These are phyloP conservation scores for Trifolium dubium DNA, from an alignment of 306 rosid genomes.

Conservation along the genomic window DNA sequence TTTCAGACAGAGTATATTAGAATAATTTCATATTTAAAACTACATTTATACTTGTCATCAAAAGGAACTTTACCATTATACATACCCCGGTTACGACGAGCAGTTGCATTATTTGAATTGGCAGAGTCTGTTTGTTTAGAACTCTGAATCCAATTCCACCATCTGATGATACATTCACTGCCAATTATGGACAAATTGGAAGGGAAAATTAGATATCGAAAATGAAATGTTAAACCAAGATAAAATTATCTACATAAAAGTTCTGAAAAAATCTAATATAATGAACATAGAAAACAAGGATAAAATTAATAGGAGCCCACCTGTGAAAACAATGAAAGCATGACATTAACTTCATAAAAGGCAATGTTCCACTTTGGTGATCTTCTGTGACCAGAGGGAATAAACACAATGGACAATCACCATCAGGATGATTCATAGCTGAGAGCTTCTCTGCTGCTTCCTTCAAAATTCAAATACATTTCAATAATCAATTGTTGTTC, in stretches of 20 bases:
- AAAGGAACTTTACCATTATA: constrained; percentile 42
- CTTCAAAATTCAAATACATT: constrained; percentile 61
- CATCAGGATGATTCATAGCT: constrained; percentile 89
- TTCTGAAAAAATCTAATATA: constrained; percentile 18
- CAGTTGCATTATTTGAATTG: constrained; percentile 43
- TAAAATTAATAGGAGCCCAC: constrained; percentile 36
- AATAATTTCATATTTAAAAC: constrained; percentile 34
- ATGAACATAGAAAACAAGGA: constrained; percentile 9
- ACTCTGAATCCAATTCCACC: constrained; percentile 82
- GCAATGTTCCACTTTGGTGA: constrained; percentile 53
- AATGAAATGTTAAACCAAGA: constrained; percentile 16
- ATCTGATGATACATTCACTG: constrained; percentile 80
- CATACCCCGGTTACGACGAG: constrained; percentile 35
- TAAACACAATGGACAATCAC: constrained; percentile 86
- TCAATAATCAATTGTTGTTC: constrained; percentile 35
- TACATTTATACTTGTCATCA: background rate
- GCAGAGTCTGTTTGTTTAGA: constrained; percentile 46
- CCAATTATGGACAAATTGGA: constrained; percentile 41
- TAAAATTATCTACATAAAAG: constrained; percentile 22
- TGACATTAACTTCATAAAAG: constrained; percentile 89
- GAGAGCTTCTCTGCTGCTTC: constrained; percentile 85
- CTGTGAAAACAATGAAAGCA: constrained; percentile 93
- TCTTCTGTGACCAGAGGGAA: constrained; percentile 64
- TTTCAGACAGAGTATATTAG: constrained; percentile 7
- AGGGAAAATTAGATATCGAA: constrained; percentile 7